phyloP scores from a whole-genome alignment of 495 filamentous ascomycete genomes.

The Evernia prunastri region DNA sequence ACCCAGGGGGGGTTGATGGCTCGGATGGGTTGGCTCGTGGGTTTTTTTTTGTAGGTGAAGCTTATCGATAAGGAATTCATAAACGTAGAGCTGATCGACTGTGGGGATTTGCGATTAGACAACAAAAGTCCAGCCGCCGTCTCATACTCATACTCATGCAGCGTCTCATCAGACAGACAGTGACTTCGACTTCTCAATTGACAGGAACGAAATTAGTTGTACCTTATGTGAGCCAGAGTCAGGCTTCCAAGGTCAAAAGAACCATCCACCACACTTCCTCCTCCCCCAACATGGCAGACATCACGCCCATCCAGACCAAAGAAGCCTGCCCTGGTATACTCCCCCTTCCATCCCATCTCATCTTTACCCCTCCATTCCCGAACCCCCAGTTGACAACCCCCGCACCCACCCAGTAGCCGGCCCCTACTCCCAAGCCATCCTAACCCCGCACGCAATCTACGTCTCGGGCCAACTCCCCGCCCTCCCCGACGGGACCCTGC shows the following conservation, averaged over 20 bases:
- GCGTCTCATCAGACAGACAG: no score
- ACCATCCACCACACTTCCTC: no score
- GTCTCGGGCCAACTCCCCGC: no score
- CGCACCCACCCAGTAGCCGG: not conserved
- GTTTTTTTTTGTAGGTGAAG: not conserved
- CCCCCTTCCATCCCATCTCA: not conserved
- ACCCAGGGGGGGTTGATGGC: not conserved
- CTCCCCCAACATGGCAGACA: no score
- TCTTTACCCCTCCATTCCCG: not conserved
- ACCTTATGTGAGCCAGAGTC: not conserved
- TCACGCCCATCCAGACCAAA: constrained; percentile 34
- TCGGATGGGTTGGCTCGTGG: not conserved
- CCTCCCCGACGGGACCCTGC: constrained; percentile 63
- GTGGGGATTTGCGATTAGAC: no score
- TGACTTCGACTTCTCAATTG: no score
- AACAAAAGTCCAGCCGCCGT: no score
- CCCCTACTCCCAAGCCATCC: constrained; percentile 78
- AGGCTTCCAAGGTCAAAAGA: not conserved
- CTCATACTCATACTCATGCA: no score
- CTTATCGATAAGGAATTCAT: not conserved
- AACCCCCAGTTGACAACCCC: not conserved
- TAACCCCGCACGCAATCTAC: constrained; percentile 76
- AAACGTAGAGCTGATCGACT: no score
- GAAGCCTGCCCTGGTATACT: constrained; percentile 45
- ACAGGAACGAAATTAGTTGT: no score